Conservation (phyloP, 768 basidiomycete genomes). For the Agrocybe praecox region DNA sequence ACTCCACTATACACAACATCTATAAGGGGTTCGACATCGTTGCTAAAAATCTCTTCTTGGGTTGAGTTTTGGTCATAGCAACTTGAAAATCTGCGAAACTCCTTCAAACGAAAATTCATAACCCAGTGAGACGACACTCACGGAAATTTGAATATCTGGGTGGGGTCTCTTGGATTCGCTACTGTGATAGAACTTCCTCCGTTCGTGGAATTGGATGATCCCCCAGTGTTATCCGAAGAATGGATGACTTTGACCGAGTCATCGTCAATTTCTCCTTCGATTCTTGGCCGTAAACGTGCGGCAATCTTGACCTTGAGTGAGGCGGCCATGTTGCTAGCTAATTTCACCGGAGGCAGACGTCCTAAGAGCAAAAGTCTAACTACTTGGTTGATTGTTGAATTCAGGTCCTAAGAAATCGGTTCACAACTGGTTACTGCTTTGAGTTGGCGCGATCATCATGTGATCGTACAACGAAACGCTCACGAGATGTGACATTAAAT, state of each 20-base stretch:
- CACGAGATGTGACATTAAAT: not conserved
- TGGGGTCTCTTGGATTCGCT: slow-evolving; percentile 67
- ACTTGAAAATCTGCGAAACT: slow-evolving; percentile 60
- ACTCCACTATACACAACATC: slow-evolving; percentile 79
- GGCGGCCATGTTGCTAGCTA: slow-evolving; percentile 18
- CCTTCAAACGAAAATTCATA: not conserved
- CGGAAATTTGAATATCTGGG: slow-evolving; percentile 81
- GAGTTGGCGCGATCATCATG: not conserved
- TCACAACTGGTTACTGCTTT: too few relatives aligned
- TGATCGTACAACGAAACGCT: not conserved
- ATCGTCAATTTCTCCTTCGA: slow-evolving; percentile 64
- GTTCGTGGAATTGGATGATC: slow-evolving; percentile 24
- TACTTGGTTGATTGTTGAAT: not conserved
- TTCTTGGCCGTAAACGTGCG: slow-evolving; percentile 69
- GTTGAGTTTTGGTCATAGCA: slow-evolving; percentile 72
- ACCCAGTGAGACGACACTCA: slow-evolving; percentile 32
- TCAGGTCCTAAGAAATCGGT: not conserved
- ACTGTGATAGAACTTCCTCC: slow-evolving; percentile 59
- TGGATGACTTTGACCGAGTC: slow-evolving; percentile 57
- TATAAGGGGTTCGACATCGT: slow-evolving; percentile 76
- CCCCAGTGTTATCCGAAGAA: slow-evolving; percentile 31
- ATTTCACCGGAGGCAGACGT: slow-evolving; percentile 8
- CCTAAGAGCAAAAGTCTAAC: not conserved
- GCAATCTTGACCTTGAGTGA: slow-evolving; percentile 69
- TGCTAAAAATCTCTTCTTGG: slow-evolving; percentile 77